A percentile compares a stretch with the other conserved stretches of the same genome.
phyloP scores from a whole-genome alignment of 352 stramenopile genomes.

The Globisporangium barbulae region DNA sequence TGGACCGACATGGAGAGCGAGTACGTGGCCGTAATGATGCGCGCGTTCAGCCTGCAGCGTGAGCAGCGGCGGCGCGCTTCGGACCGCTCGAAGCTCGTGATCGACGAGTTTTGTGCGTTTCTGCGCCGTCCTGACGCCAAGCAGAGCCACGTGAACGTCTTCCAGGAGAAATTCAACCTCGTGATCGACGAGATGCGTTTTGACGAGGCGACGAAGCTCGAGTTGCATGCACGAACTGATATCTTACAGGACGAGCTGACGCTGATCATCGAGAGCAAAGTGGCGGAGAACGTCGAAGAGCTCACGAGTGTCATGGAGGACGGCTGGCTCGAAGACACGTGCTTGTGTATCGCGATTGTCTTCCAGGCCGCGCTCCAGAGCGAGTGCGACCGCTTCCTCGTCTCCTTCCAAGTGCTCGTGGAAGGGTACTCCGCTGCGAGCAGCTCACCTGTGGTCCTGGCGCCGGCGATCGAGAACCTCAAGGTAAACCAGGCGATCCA shows the following conservation, averaged over 20 bases:
- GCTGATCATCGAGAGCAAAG: slow-evolving; percentile 40
- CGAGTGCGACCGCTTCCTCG: slow-evolving; percentile 71
- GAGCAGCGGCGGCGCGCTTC: slow-evolving; percentile 31
- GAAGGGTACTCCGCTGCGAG: slow-evolving; percentile 52
- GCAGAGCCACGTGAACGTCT: slow-evolving; percentile 59
- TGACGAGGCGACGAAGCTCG: slow-evolving; percentile 71
- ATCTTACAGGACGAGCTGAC: slow-evolving; percentile 66
- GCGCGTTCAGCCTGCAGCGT: slow-evolving; percentile 34
- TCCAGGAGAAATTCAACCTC: slow-evolving; percentile 75
- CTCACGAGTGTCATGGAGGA: slow-evolving; percentile 40
- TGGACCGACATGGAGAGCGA: slow-evolving; percentile 61
- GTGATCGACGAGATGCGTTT: slow-evolving; percentile 84
- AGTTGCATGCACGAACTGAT: slow-evolving; percentile 75
- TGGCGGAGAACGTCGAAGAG: slow-evolving; percentile 39
- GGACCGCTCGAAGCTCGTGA: slow-evolving; percentile 27
- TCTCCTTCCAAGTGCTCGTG: slow-evolving; percentile 52
- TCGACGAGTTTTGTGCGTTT: slow-evolving; percentile 51
- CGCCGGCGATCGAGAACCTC: slow-evolving; percentile 30
- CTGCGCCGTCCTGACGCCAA: slow-evolving; percentile 62
- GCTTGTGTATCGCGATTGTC: slow-evolving; percentile 34
- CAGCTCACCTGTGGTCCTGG: slow-evolving; percentile 27
- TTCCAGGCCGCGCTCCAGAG: slow-evolving; percentile 61
- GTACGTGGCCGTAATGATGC: slow-evolving; percentile 50
- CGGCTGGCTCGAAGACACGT: slow-evolving; percentile 58
- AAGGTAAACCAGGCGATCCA: slow-evolving; percentile 20